These are phyloP conservation scores for Bipolaris gigantea DNA, from an alignment of 2,329 filamentous ascomycete genomes.

Conservation along the genomic window DNA sequence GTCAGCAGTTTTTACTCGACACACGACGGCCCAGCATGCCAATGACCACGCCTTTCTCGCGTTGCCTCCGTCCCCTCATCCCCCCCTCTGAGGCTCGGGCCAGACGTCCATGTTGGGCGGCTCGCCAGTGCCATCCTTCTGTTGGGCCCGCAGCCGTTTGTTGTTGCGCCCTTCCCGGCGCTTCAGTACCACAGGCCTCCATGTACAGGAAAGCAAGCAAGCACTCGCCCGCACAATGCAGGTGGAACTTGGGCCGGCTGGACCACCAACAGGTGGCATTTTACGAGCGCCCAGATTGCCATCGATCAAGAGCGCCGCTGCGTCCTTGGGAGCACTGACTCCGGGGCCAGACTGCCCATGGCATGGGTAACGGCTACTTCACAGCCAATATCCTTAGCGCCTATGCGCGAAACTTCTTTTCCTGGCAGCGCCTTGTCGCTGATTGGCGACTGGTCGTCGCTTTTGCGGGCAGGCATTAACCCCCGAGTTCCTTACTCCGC, in stretches of 20 bases:
- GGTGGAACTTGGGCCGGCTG: not conserved
- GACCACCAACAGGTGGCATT: not conserved
- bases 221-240: not conserved
- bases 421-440: constrained; percentile 18
- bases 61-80: constrained; percentile 1
- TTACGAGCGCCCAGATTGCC: constrained; percentile 11
- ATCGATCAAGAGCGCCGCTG: constrained; percentile 10
- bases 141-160: not conserved
- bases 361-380: constrained; percentile 23
- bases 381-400: constrained; percentile 28
- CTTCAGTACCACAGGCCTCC: not conserved
- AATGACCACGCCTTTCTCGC: not conserved
- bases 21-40: not conserved
- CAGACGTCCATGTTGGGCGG: constrained; percentile 10
- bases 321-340: constrained; percentile 9
- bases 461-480: constrained; percentile 23
- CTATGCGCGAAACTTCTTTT: constrained; percentile 25
- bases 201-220: not conserved
- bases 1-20: not conserved
- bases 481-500: constrained; percentile 34
- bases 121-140: not conserved
- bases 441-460: constrained; percentile 28
- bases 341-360: constrained; percentile 19
- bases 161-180: not conserved
- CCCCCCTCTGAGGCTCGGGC: constrained; percentile 6